Evolutionary conservation across 176 grass and related monocot genomes (phyloP), one percentile per base, ranked within the genome.

Genomic region (Poa annua): DNA sequence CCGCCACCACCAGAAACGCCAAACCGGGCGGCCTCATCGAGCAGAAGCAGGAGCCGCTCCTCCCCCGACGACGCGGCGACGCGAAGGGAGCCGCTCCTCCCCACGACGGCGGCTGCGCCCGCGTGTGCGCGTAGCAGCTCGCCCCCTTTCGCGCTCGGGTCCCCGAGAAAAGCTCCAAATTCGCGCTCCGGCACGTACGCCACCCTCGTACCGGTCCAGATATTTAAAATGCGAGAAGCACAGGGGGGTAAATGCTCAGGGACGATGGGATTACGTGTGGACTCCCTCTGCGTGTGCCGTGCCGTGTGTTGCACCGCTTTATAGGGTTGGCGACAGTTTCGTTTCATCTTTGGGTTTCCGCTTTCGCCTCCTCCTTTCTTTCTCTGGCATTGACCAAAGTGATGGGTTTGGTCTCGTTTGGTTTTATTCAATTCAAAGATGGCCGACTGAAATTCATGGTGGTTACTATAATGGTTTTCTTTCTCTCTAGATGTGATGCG

Each of bases 1-100:
- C 16, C 38, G 24, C 71, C 45, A 74, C 26, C 38, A 15, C 71
- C 45, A 74, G 26, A 5, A 44, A 17, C 4, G 50, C 68, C 67
- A 62, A 66, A 63, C 74, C 81, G 79, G 88, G 83, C 71, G 83
- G 88, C 90, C 73, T 92, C 91, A 93, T 93, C 56, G 63, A 11
- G 32, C 17, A 52, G 8, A 9, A 44, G 42, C 41, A 42, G 11
- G 66, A 21, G 36, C 66, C 17, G 65, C 29, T 32, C 29, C 66
- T 0, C 9, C 9, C 21, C 26, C 35, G 35, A 36, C 35, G 83
- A 81, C 83, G 87, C 78, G 78, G 77, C 71, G 82, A 76, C 72
- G 60, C 48, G 57, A 17, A 20, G 74, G 55, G 66, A n/a, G n/a
- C n/a, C n/a, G n/a, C n/a, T n/a, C n/a, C n/a, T n/a, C n/a, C n/a